Conservation (phyloP, 2,329 filamentous ascomycete species). For the Arthrobotrys pseudoclavata region DNA sequence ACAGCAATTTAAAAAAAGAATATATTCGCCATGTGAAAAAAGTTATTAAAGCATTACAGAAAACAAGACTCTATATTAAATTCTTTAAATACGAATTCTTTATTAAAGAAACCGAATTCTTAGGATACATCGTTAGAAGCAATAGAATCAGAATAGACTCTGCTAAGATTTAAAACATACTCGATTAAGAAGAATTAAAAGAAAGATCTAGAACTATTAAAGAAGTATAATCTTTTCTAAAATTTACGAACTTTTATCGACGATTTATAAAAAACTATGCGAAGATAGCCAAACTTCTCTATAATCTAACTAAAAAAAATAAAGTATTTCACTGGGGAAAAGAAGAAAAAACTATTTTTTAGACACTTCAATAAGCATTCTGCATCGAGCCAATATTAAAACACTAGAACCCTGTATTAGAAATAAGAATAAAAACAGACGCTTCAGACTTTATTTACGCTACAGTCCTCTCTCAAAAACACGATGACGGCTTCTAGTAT, state of each 20-base stretch:
- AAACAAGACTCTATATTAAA: slow-evolving; percentile 3
- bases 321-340: not conserved
- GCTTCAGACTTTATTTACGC: not conserved
- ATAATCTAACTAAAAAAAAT: slow-evolving; percentile 5
- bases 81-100: slow-evolving; percentile 14
- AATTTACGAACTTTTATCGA: slow-evolving; percentile 13
- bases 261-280: slow-evolving; percentile 15
- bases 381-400: not conserved
- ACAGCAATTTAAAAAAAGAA: slow-evolving; percentile 16
- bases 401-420: not conserved
- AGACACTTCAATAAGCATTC: not conserved
- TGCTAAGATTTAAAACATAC: slow-evolving; percentile 7
- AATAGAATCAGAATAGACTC: slow-evolving; percentile 17
- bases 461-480: not conserved
- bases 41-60: not conserved
- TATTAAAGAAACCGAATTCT: slow-evolving; percentile 8
- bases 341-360: not conserved
- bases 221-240: slow-evolving; percentile 14
- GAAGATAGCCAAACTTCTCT: slow-evolving; percentile 11
- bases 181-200: slow-evolving; percentile 15
- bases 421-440: slow-evolving; percentile 10
- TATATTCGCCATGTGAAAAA: slow-evolving; percentile 4
- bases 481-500: not conserved
- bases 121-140: not conserved
- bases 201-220: slow-evolving; percentile 3